Base-by-base conservation (phyloP, 2,329 filamentous ascomycete species). In the Arthroderma sp. region DNA sequence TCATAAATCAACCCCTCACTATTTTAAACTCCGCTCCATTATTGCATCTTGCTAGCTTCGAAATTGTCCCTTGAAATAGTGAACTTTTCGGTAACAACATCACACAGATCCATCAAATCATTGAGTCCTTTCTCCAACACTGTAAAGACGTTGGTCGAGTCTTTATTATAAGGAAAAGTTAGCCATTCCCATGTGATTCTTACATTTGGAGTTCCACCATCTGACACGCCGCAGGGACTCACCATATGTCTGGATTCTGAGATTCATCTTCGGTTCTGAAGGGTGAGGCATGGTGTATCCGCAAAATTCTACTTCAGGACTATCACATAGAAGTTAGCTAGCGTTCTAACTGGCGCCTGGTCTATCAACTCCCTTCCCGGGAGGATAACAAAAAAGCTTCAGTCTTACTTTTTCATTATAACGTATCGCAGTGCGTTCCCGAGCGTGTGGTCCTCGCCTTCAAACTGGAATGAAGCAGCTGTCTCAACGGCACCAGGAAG, bases 261-360 rank as follows among this genome's bases (percentile, higher is more conserved):
- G 77, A 68, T 97, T 95, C 91, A 98, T 95, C 75, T 95, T 93
- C 41, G 85, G 77, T 73, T 98, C 93, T 39, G 91, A 95, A 54
- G 93, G 93, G 74, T 98, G 93, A 31, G 93, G 93, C 61, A 98
- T 97, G 6, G 91, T 88, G 73, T 98, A 98, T 60, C 91, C 93
- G 73, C 93, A 97, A 74, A 98, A 96, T 71, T 98, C 93, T 60
- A 98, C 93, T 62, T 93, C 84, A 31, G 93, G 91, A 71, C 91
- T 97, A 63, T 44, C n/a, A 9, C 11, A 9, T 33, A 44, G n/a
- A 47, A 8, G 25, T 54, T 17, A 54, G 51, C 51, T 13, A 21
- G 19, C 17, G 5, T n/a, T 17, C 8, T 33, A 11, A 9, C 9
- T 19, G 15, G 17, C 21, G 15, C 19, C 4, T n/a, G 21, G 19